These are phyloP conservation scores for Schoenoplectus triqueter DNA, from an alignment of 202 grass and related monocot species.

Conservation along the genomic window DNA sequence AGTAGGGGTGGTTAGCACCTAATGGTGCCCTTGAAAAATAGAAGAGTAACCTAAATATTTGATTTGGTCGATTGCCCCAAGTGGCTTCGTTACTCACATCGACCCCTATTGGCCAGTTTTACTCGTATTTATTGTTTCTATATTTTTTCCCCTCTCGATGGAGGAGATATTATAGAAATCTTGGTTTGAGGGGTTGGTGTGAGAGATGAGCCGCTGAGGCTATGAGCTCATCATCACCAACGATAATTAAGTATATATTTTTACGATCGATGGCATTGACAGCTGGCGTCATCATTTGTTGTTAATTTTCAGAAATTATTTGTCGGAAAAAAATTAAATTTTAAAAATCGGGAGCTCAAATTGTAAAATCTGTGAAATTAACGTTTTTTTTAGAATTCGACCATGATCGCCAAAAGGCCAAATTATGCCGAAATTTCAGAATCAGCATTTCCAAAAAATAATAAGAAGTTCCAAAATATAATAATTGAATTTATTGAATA, in stretches of 20 bases:
- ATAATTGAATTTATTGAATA: no score
- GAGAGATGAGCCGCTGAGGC: neutral
- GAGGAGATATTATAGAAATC: neutral
- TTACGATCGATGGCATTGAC: neutral
- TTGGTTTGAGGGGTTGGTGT: neutral
- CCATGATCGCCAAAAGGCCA: no score
- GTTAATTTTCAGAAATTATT: neutral
- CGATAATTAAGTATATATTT: neutral
- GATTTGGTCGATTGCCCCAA: slow-evolving; percentile 29
- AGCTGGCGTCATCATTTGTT: neutral
- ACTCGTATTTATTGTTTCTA: neutral
- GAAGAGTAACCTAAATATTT: slow-evolving; percentile 8
- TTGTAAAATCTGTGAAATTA: neutral
- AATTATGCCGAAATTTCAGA: no score
- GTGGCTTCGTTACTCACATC: neutral
- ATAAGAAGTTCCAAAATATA: no score
- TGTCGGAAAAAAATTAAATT: no score
- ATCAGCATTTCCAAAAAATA: no score
- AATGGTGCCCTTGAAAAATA: slow-evolving; percentile 7
- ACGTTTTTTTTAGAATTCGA: no score
- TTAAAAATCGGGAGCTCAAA: neutral
- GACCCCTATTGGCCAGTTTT: neutral
- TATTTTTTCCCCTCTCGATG: neutral
- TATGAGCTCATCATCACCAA: neutral
- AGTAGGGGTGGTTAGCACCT: slow-evolving; percentile 32